These are phyloP conservation scores for Truncatella angustata DNA, from an alignment of 2,329 filamentous ascomycete species.

Conservation along the genomic window DNA sequence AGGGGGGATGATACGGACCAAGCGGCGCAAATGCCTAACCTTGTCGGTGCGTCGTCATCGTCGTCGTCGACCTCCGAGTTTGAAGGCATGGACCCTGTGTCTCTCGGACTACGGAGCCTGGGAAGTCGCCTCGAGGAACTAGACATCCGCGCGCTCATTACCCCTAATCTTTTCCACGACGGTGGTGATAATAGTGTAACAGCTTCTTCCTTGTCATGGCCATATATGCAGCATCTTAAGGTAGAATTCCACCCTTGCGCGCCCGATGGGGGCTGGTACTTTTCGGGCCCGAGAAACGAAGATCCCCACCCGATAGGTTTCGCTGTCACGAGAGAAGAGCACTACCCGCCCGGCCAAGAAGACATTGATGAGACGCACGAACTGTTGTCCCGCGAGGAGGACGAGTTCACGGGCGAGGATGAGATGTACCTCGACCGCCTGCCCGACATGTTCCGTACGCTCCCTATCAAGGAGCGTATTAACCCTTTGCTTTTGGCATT, in stretches of 20 bases:
- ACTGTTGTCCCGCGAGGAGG: slow-evolving; percentile 3
- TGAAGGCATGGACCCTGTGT: slow-evolving; percentile 19
- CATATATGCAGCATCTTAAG: slow-evolving; percentile 15
- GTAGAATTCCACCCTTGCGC: slow-evolving; percentile 19
- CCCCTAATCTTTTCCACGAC: slow-evolving; percentile 16
- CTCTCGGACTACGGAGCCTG: slow-evolving; percentile 17
- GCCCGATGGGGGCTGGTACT: slow-evolving; percentile 21
- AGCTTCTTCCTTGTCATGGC: slow-evolving; percentile 14
- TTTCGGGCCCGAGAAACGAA: slow-evolving; percentile 17
- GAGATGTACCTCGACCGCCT: neutral
- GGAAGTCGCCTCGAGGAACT: slow-evolving; percentile 18
- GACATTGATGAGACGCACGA: slow-evolving; percentile 16
- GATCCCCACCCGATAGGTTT: slow-evolving; percentile 15
- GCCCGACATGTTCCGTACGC: slow-evolving; percentile 18
- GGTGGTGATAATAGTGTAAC: too few species aligned
- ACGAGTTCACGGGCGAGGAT: neutral
- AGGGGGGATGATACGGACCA: slow-evolving; percentile 12
- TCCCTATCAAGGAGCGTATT: slow-evolving; percentile 8
- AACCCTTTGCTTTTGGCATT: slow-evolving; percentile 18
- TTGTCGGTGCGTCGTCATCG: slow-evolving; percentile 14
- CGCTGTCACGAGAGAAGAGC: slow-evolving; percentile 17
- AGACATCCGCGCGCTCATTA: slow-evolving; percentile 18
- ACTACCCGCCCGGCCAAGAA: slow-evolving; percentile 17
- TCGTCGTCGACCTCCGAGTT: too few species aligned
- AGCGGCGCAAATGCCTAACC: slow-evolving; percentile 17